Base-by-base conservation (phyloP, 768 basidiomycete genomes). In the Chalciporus sphaerocephalus region DNA sequence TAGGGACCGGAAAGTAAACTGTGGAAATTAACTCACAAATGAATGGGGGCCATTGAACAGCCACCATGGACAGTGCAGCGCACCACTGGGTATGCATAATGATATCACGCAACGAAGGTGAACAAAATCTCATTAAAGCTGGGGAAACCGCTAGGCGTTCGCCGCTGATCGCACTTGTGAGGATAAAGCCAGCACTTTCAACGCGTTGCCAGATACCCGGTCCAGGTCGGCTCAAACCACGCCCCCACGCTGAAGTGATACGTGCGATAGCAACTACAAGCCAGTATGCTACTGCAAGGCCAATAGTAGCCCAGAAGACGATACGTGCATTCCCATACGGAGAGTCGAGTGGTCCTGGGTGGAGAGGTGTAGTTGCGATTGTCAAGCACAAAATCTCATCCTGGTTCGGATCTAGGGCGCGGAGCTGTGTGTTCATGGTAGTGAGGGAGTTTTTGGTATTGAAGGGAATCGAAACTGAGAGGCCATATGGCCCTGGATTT, bases 71-170 rank as follows among this genome's bases (percentile, higher is more conserved):
- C 12, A 99, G 72, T 24, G 85, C 78, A 32, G 90, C 79, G 62
- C 87, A 90, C 87, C 89, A 97, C 54, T 96, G 93, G 0, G 93
- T 88, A 58, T 94, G 92, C 64, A 92, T 87, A 40, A 97, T 78
- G 40, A 99, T 77, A 64, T 99, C 96, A 42, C 93, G 75, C 69
- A 94, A 69, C 6, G 92, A 91, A 2, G 96, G 95, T 0, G 96
- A 95, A 55, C 92, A 84, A 60, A 93, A 98, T 41, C 94, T 74
- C 69, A 96, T 76, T 42, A 98, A 72, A 0, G 91, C 90, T 13
- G 91, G 90, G 16, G 85, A 86, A 20, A 83, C 79, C 4, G 91
- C 82, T 28, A 98, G 73, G 28, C 88, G 78, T 62, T 94, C 92
- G 5, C 95, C 96, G 44, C 92, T 93, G 54, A 95, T 80, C 0